These are phyloP conservation scores for Pythium volutum DNA, from an alignment of 352 stramenopile genomes.

Conservation along the genomic window DNA sequence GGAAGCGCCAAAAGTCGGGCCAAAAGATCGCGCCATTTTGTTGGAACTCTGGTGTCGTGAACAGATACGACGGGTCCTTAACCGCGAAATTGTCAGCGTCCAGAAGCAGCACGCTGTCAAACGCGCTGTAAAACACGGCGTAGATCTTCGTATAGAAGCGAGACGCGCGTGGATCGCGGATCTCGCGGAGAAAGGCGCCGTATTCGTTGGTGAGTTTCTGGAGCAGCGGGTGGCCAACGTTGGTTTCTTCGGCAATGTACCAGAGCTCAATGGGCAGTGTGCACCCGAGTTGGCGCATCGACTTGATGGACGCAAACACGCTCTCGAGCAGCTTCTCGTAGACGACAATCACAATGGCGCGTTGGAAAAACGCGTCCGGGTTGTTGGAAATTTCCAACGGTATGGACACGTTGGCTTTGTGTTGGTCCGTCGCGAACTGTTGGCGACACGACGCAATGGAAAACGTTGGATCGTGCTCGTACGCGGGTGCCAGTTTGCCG, in stretches of 20 bases:
- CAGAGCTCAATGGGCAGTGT: conserved; percentile 69
- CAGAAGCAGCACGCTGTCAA: conserved; percentile 68
- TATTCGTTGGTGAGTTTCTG: conserved; percentile 33
- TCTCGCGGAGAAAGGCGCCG: conserved; percentile 57
- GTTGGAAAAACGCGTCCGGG: conserved; percentile 9
- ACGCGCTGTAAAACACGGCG: conserved; percentile 70
- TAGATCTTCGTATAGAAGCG: conserved; percentile 77
- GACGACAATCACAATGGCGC: conserved; percentile 44
- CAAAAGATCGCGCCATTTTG: conserved; percentile 66
- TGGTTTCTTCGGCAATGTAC: conserved; percentile 57
- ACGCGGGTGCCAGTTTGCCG: conserved; percentile 31
- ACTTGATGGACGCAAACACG: conserved; percentile 51
- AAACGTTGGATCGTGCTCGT: conserved; percentile 42
- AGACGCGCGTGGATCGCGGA: conserved; percentile 49
- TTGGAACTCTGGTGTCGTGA: conserved; percentile 44
- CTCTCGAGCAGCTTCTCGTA: conserved; percentile 38
- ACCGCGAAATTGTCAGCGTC: conserved; percentile 77
- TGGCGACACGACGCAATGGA: conserved; percentile 17
- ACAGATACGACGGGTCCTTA: conserved; percentile 60
- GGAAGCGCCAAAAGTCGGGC: conserved; percentile 68
- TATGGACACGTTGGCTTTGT: not conserved
- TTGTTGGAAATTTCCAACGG: not conserved
- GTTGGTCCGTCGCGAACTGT: not conserved
- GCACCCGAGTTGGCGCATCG: conserved; percentile 45
- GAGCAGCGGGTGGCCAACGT: conserved; percentile 45